Conservation (phyloP, 2,329 filamentous ascomycete genomes). For the Myriosclerotinia duriaeana region DNA sequence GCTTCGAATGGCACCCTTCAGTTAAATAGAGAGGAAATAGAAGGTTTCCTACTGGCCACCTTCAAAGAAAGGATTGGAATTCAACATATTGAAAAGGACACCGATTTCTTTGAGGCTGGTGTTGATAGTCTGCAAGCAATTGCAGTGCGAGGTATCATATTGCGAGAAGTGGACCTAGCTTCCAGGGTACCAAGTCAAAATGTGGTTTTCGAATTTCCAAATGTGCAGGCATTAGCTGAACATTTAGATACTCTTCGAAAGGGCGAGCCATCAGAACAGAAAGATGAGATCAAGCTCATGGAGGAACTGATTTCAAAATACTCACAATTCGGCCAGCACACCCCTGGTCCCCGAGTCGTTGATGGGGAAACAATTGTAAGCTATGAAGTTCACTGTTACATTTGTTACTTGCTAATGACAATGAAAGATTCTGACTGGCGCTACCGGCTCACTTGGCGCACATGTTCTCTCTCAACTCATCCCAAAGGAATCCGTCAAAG, state of each 20-base stretch:
- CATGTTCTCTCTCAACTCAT: slow-evolving; percentile 60
- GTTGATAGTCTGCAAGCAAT: slow-evolving; percentile 61
- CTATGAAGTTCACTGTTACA: neutral
- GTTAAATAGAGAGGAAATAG: slow-evolving; percentile 17
- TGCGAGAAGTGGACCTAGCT: slow-evolving; percentile 51
- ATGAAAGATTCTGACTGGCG: slow-evolving; percentile 56
- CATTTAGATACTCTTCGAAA: slow-evolving; percentile 48
- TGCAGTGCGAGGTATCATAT: slow-evolving; percentile 52
- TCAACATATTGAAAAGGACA: slow-evolving; percentile 39
- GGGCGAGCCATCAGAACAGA: slow-evolving; percentile 39
- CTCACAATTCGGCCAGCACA: slow-evolving; percentile 41
- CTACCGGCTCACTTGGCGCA: slow-evolving; percentile 63
- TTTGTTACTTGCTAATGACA: neutral
- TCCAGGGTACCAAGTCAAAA: slow-evolving; percentile 52
- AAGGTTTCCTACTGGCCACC: slow-evolving; percentile 21
- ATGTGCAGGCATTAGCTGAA: slow-evolving; percentile 48
- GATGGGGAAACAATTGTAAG: slow-evolving; percentile 28
- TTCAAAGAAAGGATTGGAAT: slow-evolving; percentile 24
- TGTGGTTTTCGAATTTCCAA: slow-evolving; percentile 58
- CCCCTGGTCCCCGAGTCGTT: slow-evolving; percentile 26
- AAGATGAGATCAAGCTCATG: slow-evolving; percentile 45
- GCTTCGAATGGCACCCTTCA: slow-evolving; percentile 4
- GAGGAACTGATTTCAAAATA: slow-evolving; percentile 47
- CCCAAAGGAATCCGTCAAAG: slow-evolving; percentile 16
- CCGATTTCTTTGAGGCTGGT: slow-evolving; percentile 59